Evolutionary conservation across 2,329 filamentous ascomycete genomes (phyloP).

Genomic region (Penicillium sp.): DNA sequence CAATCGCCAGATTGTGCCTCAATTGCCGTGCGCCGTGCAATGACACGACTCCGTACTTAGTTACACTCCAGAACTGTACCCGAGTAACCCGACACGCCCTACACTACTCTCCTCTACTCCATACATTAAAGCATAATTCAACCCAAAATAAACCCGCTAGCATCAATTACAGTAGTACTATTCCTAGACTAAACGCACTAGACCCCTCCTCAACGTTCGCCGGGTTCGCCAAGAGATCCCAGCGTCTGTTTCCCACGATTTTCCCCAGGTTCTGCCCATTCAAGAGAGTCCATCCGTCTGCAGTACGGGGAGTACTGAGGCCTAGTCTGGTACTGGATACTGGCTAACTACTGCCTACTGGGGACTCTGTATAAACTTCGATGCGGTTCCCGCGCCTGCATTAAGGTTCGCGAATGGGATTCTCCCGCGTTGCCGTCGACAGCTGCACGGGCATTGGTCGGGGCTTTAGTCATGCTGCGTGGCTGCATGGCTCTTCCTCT

Average conservation of each 20-base stretch:
- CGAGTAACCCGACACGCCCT: too few species aligned
- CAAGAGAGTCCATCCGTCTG: not conserved
- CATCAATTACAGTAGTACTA: conserved; percentile 6
- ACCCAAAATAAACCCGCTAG: not conserved
- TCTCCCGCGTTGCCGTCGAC: conserved; percentile 3
- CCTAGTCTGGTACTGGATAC: not conserved
- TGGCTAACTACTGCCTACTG: not conserved
- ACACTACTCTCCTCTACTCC: too few species aligned
- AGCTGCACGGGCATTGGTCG: not conserved
- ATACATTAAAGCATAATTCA: not conserved
- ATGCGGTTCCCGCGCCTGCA: conserved; percentile 24
- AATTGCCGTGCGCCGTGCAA: too few species aligned
- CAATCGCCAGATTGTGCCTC: not conserved
- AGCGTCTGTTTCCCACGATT: conserved; percentile 17
- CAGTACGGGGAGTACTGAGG: not conserved
- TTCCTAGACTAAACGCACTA: conserved; percentile 9
- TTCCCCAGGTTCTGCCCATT: conserved; percentile 24
- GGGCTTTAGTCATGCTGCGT: not conserved
- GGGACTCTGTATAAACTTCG: not conserved
- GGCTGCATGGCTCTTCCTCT: not conserved
- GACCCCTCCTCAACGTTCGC: conserved; percentile 8
- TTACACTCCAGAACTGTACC: not conserved
- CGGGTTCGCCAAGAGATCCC: conserved; percentile 27
- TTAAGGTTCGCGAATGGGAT: conserved; percentile 20
- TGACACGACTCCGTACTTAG: too few species aligned